Conservation (phyloP, 1,284 basidiomycete genomes). For the Tremellales sp. region DNA sequence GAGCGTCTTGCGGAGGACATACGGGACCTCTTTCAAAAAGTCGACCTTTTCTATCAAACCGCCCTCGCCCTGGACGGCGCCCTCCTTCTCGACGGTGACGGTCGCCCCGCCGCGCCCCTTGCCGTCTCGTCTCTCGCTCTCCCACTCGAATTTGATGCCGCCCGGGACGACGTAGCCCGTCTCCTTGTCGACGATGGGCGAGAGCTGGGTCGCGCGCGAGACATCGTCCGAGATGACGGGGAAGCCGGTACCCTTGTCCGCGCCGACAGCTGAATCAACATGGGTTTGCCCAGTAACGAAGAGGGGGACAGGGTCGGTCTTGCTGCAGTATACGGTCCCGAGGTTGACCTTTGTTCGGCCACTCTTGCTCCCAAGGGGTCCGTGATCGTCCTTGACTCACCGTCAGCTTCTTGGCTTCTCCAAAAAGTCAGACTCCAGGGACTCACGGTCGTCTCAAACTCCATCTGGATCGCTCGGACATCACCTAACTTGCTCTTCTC, state of each 20-base stretch:
- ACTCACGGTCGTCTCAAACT: slow-evolving; percentile 74
- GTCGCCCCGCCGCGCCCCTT: slow-evolving; percentile 54
- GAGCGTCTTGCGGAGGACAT: slow-evolving; percentile 58
- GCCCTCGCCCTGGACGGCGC: slow-evolving; percentile 58
- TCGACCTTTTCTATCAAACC: slow-evolving; percentile 97
- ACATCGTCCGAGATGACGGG: slow-evolving; percentile 55
- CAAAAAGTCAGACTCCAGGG: background rate
- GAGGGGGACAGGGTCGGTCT: slow-evolving; percentile 16
- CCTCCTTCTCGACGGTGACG: slow-evolving; percentile 57
- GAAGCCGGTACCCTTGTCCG: slow-evolving; percentile 60
- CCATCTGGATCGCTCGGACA: slow-evolving; percentile 88
- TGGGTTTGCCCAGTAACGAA: slow-evolving; percentile 59
- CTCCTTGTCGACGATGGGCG: slow-evolving; percentile 59
- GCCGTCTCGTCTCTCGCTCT: slow-evolving; percentile 59
- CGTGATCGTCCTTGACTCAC: slow-evolving; percentile 57
- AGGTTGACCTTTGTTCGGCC: slow-evolving; percentile 79
- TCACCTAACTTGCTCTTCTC: slow-evolving; percentile 60
- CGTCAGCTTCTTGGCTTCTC: background rate
- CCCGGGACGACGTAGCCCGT: slow-evolving; percentile 80
- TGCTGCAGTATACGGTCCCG: slow-evolving; percentile 54
- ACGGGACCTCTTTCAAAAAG: slow-evolving; percentile 91
- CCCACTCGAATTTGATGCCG: slow-evolving; percentile 73
- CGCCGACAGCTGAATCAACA: no score
- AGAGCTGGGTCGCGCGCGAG: slow-evolving; percentile 67
- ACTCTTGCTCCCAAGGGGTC: slow-evolving; percentile 67